Conservation (phyloP, 345 rosid species). For the Salix suchowensis region DNA sequence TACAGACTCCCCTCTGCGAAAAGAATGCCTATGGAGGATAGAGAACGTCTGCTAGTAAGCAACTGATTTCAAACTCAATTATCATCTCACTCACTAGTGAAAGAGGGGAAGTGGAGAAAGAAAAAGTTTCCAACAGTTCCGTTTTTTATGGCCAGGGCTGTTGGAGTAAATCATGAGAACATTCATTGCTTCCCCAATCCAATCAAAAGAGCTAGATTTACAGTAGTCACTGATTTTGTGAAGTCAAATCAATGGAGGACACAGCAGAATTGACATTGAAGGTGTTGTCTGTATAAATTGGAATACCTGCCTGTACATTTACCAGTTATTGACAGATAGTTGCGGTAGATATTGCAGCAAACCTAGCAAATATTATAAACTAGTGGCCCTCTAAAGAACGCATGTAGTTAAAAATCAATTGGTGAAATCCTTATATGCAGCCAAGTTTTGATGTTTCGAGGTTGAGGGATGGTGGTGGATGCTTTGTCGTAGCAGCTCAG, state of each 20-base stretch:
- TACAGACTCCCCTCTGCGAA: constrained; percentile 77
- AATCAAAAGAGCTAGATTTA: neutral
- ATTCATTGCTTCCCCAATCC: neutral
- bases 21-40: constrained; percentile 89
- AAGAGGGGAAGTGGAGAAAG: neutral
- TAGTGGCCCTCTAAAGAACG: too few relatives aligned
- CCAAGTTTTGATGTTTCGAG: too few relatives aligned
- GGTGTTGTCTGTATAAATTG: too few relatives aligned
- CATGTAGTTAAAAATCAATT: too few relatives aligned
- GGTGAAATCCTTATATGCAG: too few relatives aligned
- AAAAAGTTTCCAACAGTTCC: too few relatives aligned
- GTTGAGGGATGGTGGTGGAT: too few relatives aligned
- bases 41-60: constrained; percentile 39
- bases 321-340: too few relatives aligned
- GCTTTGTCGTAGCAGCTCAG: too few relatives aligned
- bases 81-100: neutral
- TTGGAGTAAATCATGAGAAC: neutral
- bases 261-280: too few relatives aligned
- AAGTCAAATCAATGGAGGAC: neutral
- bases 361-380: too few relatives aligned
- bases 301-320: neutral
- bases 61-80: neutral
- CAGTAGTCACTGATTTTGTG: neutral
- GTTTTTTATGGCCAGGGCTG: neutral
- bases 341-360: too few relatives aligned